Evolutionary conservation across 1,139 yeast genomes (phyloP).

Genomic region (Petasospora fabianii): DNA sequence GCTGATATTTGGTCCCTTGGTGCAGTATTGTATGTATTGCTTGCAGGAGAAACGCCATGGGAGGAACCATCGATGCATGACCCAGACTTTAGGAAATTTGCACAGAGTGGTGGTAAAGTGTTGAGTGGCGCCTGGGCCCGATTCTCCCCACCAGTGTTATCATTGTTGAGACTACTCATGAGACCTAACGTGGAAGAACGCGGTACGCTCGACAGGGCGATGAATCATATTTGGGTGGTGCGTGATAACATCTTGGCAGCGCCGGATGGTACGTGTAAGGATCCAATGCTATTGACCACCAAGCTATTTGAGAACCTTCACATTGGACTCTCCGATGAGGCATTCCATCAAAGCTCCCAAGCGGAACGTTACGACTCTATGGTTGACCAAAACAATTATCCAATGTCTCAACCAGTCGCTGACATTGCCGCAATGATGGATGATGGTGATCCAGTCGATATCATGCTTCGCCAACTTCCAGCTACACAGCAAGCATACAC

Average conservation of each 20-base stretch:
- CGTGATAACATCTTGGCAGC: slow-evolving; percentile 39
- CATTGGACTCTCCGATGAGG: slow-evolving; percentile 44
- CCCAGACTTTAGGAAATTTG: slow-evolving; percentile 41
- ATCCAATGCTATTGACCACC: slow-evolving; percentile 43
- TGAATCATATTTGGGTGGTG: slow-evolving; percentile 51
- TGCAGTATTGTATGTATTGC: slow-evolving; percentile 51
- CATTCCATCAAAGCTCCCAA: slow-evolving; percentile 19
- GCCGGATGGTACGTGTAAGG: slow-evolving; percentile 43
- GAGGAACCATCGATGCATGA: slow-evolving; percentile 52
- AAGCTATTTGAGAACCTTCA: slow-evolving; percentile 42
- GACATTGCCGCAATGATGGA: slow-evolving; percentile 34
- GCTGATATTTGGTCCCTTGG: slow-evolving; percentile 69
- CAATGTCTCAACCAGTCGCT: slow-evolving; percentile 34
- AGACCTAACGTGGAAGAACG: slow-evolving; percentile 44
- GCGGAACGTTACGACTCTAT: slow-evolving; percentile 16
- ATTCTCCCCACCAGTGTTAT: slow-evolving; percentile 43
- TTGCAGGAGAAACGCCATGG: slow-evolving; percentile 67
- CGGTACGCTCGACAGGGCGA: slow-evolving; percentile 36
- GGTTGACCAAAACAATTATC: slow-evolving; percentile 12
- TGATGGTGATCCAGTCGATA: slow-evolving; percentile 31
- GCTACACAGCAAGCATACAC: slow-evolving; percentile 35
- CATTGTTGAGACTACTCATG: slow-evolving; percentile 48
- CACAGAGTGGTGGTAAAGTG: slow-evolving; percentile 41
- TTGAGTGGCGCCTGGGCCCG: slow-evolving; percentile 49
- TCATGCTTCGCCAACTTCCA: slow-evolving; percentile 24